Base-by-base conservation (phyloP, 805 yeast species). In the Clavispora fructus region DNA sequence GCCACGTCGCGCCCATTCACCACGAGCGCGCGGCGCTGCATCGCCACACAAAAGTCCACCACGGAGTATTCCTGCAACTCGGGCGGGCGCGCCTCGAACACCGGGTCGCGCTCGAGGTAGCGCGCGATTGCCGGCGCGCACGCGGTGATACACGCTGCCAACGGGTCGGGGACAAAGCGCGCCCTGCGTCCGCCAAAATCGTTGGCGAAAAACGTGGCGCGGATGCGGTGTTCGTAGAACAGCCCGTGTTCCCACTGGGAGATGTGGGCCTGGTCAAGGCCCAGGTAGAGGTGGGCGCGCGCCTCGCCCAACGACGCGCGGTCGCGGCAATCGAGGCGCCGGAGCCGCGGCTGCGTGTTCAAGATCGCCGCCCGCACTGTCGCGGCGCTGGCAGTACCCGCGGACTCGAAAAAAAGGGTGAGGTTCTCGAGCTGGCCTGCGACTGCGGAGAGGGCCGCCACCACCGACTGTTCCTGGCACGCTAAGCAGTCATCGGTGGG, bases 401-500 rank as follows among this genome's bases (percentile, higher is more conserved):
- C 52, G 5, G 47, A 29, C 31, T 48, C 50, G 25, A 46, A 31
- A 37, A 35, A 40, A 11, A 48, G 25, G 40, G 38, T 38, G 14
- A 51, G 45, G 3, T 35, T 32, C 8, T 42, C 38, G 16, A 51
- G 43, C 23, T 44, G 52, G 37, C 48, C 26, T 12, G 48, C 44
- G 25, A 33, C 13, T 4, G 25, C 7, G n/a, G 12, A 1, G 25
- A 33, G 25, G n/a, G 37, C 37, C 25, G 37, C 37, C 37, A 33
- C 37, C 37, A 33, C 37, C 25, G 37, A 33, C 13, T 16, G 25
- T 37, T 38, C 40, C 39, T 51, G 52, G 40, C 54, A 51, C 17
- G 50, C 41, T 13, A 46, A 42, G 40, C 54, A 49, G 38, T 48
- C 47, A 14, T 48, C 48, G 1, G 52, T 46, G 3, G 50, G 54